Conservation (phyloP, 1,284 basidiomycete genomes). For the Malassezia nana region DNA sequence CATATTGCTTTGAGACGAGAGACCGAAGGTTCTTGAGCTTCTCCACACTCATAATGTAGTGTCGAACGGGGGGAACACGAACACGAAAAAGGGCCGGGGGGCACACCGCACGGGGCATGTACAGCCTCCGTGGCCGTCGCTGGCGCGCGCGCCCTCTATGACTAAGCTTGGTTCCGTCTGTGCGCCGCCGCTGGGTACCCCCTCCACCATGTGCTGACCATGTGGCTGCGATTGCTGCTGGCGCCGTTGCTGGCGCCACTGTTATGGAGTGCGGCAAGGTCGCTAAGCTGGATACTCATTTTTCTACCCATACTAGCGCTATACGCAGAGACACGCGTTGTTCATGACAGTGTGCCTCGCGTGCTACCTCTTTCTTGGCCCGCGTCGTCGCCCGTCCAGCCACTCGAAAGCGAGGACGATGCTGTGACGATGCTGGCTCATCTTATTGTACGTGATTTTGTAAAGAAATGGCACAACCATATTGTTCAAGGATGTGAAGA, state of each 20-base stretch:
- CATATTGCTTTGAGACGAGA: constrained; percentile 26
- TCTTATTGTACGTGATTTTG: constrained; percentile 36
- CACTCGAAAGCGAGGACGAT: not conserved
- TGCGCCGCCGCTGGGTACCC: not conserved
- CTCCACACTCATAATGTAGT: not conserved
- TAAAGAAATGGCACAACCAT: constrained; percentile 31
- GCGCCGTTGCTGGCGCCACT: not conserved
- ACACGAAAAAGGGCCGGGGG: not conserved
- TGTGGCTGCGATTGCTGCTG: not conserved
- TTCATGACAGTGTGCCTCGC: not conserved
- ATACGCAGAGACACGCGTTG: not conserved
- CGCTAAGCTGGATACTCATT: not conserved
- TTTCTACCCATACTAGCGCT: not conserved
- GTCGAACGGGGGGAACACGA: not conserved
- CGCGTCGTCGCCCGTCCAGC: not conserved
- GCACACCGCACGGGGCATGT: not conserved
- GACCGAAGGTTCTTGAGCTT: constrained; percentile 16
- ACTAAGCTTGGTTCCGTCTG: not conserved
- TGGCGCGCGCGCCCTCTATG: too few relatives aligned
- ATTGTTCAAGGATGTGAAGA: constrained; percentile 19
- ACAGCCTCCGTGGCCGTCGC: not conserved
- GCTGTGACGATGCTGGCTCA: constrained; percentile 14
- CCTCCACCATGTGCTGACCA: not conserved
- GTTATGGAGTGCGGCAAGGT: not conserved
- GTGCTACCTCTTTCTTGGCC: not conserved